phyloP scores from a whole-genome alignment of 2,329 filamentous ascomycete species.

The Cladosporium sp. region DNA sequence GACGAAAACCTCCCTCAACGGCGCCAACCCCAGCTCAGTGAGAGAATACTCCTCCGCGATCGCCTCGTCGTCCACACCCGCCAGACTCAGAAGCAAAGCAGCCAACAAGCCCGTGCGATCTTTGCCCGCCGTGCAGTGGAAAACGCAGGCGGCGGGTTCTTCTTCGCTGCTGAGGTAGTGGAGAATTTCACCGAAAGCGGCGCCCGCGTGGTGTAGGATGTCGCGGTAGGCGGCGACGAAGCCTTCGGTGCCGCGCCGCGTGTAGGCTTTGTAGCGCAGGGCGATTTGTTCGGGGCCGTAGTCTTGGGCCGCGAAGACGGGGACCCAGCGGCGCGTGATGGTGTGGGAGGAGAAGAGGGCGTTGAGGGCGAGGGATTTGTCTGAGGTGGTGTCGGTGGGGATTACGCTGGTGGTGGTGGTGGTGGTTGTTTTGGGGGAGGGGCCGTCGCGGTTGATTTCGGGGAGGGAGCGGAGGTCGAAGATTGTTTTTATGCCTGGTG shows the following conservation, averaged over 20 bases:
- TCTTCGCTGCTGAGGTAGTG: slow-evolving; percentile 46
- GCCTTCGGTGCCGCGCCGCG: slow-evolving; percentile 50
- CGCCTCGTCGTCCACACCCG: slow-evolving; percentile 53
- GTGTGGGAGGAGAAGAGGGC: slow-evolving; percentile 36
- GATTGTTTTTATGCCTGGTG: slow-evolving; percentile 53
- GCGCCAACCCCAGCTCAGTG: slow-evolving; percentile 56
- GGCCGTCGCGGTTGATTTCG: slow-evolving; percentile 49
- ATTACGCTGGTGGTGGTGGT: slow-evolving; percentile 20
- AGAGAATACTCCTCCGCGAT: slow-evolving; percentile 66
- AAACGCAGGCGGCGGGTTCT: slow-evolving; percentile 49
- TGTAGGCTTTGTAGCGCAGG: slow-evolving; percentile 56
- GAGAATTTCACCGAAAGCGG: slow-evolving; percentile 56
- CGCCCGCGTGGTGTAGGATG: slow-evolving; percentile 53
- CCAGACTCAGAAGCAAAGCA: slow-evolving; percentile 60
- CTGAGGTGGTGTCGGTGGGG: slow-evolving; percentile 8
- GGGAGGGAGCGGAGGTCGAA: slow-evolving; percentile 63
- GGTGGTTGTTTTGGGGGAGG: slow-evolving; percentile 1
- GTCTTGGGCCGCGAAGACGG: slow-evolving; percentile 60
- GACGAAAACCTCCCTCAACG: slow-evolving; percentile 43
- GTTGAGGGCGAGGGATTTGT: not conserved
- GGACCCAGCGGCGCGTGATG: slow-evolving; percentile 54
- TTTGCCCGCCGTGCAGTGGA: slow-evolving; percentile 75
- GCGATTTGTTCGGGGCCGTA: slow-evolving; percentile 61
- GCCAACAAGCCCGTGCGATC: slow-evolving; percentile 69
- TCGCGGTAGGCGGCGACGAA: slow-evolving; percentile 60